phyloP scores from a whole-genome alignment of 164 flowering plant species.

The Berberis thunbergii region DNA sequence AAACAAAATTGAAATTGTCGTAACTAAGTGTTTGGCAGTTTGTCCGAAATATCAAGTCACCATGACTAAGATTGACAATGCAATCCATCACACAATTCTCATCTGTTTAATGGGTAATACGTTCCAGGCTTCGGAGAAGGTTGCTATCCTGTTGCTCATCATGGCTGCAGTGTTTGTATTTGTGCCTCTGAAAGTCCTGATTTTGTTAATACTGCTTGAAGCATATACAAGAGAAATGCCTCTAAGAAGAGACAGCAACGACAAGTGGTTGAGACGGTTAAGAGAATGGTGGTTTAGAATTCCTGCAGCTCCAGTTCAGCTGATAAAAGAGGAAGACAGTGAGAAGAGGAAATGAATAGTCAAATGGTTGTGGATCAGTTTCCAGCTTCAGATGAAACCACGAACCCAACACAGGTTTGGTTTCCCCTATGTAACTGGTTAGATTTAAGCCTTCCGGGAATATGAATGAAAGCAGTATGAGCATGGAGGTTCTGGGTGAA shows the following conservation, averaged over 20 bases:
- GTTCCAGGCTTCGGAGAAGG: constrained; percentile 59
- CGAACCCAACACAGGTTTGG: too few species aligned
- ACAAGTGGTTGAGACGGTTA: constrained; percentile 42
- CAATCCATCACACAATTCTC: too few species aligned
- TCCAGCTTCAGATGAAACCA: too few species aligned
- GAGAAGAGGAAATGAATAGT: constrained; percentile 42
- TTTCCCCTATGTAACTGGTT: too few species aligned
- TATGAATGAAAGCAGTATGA: too few species aligned
- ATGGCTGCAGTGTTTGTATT: constrained; percentile 39
- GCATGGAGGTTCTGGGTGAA: too few species aligned
- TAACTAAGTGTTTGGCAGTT: too few species aligned
- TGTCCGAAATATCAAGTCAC: too few species aligned
- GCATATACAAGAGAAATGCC: constrained; percentile 70
- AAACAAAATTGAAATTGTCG: too few species aligned
- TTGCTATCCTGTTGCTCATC: constrained; percentile 33
- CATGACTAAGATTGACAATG: too few species aligned
- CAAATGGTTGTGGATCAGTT: background rate
- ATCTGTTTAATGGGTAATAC: background rate
- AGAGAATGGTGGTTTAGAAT: constrained; percentile 87
- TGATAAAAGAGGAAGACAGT: constrained; percentile 39
- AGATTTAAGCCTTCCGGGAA: too few species aligned
- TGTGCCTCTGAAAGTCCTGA: constrained; percentile 36
- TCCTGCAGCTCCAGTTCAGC: constrained; percentile 84
- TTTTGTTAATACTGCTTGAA: constrained; percentile 39
- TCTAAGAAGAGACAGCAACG: constrained; percentile 48